Evolutionary conservation across 2,329 filamentous ascomycete species (phyloP).

Genomic region (Monilinia vaccinii-corymbosi): DNA sequence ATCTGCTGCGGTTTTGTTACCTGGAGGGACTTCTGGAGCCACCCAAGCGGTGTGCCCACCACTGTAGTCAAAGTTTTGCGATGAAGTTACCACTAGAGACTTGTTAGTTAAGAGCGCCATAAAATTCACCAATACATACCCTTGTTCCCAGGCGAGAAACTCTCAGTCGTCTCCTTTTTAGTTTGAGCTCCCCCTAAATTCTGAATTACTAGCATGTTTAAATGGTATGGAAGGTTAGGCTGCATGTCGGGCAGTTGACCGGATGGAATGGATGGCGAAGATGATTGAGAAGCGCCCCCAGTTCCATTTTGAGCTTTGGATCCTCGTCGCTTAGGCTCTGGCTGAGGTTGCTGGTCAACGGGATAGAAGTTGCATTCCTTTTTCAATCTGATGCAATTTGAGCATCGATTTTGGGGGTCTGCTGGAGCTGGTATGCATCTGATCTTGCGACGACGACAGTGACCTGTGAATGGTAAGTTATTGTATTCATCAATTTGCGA

Average conservation of each 20-base stretch:
- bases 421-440: constrained; percentile 71
- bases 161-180: constrained; percentile 32
- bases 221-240: constrained; percentile 35
- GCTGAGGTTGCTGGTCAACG: constrained; percentile 64
- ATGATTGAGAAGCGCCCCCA: constrained; percentile 36
- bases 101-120: constrained; percentile 15
- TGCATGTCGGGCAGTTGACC: constrained; percentile 36
- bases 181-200: constrained; percentile 36
- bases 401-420: constrained; percentile 68
- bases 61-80: constrained; percentile 25
- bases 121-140: constrained; percentile 16
- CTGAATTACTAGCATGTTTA: constrained; percentile 38
- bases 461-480: constrained; percentile 44
- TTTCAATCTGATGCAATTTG: constrained; percentile 87
- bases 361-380: constrained; percentile 91
- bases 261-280: constrained; percentile 39
- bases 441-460: constrained; percentile 90
- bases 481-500: constrained; percentile 2
- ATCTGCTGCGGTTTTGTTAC: constrained; percentile 34
- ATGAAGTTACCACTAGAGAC: constrained; percentile 22
- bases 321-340: constrained; percentile 33
- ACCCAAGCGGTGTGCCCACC: constrained; percentile 26
- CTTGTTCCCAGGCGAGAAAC: constrained; percentile 29
- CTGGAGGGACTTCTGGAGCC: constrained; percentile 24
- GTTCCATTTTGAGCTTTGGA: constrained; percentile 32